Conservation (phyloP, 2,329 filamentous ascomycete genomes). For the Huntiella savannae region DNA sequence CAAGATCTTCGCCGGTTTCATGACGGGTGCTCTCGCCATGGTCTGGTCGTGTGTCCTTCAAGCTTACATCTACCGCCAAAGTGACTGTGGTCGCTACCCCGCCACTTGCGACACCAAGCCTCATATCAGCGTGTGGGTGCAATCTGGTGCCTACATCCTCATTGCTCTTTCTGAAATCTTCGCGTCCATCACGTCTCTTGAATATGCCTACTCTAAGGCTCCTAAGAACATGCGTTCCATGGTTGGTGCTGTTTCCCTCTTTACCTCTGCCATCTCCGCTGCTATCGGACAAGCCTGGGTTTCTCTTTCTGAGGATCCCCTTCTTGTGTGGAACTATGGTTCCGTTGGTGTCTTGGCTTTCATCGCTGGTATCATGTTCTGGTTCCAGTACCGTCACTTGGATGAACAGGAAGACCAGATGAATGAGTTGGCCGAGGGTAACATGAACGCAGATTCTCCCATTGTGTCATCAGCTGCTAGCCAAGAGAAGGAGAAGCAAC, state of each 20-base stretch:
- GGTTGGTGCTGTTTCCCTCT: conserved; percentile 47
- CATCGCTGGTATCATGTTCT: conserved; percentile 47
- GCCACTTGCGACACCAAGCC: conserved; percentile 22
- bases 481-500: not conserved
- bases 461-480: too few relatives aligned
- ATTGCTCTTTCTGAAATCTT: conserved; percentile 31
- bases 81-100: conserved; percentile 32
- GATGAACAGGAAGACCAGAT: conserved; percentile 48
- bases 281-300: conserved; percentile 44
- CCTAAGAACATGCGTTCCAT: conserved; percentile 59
- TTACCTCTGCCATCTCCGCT: conserved; percentile 48
- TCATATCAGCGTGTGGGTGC: conserved; percentile 43
- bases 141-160: conserved; percentile 30
- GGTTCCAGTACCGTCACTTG: conserved; percentile 41
- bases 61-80: conserved; percentile 44
- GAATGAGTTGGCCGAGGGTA: conserved; percentile 33
- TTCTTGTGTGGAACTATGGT: conserved; percentile 57
- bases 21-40: conserved; percentile 41
- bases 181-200: conserved; percentile 37
- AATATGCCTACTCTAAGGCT: conserved; percentile 61
- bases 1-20: conserved; percentile 53
- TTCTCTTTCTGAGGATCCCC: conserved; percentile 33
- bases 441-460: conserved; percentile 11
- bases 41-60: conserved; percentile 33
- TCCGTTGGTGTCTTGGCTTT: conserved; percentile 46